Percentiles rank a stretch among this genome's conserved stretches.
Conservation (phyloP, 768 basidiomycete genomes). For the Polyporus arcularius region DNA sequence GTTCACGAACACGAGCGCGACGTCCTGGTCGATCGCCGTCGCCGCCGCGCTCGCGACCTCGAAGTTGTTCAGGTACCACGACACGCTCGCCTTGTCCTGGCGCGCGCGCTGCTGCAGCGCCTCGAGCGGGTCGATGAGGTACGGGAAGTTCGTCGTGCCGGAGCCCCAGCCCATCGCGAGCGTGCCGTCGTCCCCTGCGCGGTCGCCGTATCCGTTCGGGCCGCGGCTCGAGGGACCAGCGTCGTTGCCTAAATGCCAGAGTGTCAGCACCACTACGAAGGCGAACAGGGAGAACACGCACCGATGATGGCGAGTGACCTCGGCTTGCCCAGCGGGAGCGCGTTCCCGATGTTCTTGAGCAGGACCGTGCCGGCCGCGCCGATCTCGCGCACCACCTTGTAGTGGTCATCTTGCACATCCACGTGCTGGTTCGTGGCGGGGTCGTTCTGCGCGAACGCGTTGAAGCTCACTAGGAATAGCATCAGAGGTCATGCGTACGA, state of each 20-base stretch:
- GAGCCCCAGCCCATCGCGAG: slow-evolving; percentile 88
- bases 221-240: slow-evolving; percentile 45
- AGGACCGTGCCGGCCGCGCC: slow-evolving; percentile 75
- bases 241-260: slow-evolving; percentile 39
- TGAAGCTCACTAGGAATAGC: slow-evolving; percentile 57
- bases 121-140: slow-evolving; percentile 78
- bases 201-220: slow-evolving; percentile 50
- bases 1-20: slow-evolving; percentile 74
- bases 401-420: slow-evolving; percentile 72
- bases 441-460: slow-evolving; percentile 57
- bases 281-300: slow-evolving; percentile 33
- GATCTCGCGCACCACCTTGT: slow-evolving; percentile 66
- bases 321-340: slow-evolving; percentile 60
- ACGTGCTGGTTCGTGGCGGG: slow-evolving; percentile 58
- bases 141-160: slow-evolving; percentile 73
- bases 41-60: slow-evolving; percentile 23
- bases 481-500: background rate
- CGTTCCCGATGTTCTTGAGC: slow-evolving; percentile 65
- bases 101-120: slow-evolving; percentile 76
- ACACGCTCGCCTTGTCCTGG: slow-evolving; percentile 39
- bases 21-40: slow-evolving; percentile 54
- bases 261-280: background rate
- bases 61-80: slow-evolving; percentile 29
- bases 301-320: slow-evolving; percentile 64
- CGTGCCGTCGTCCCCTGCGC: slow-evolving; percentile 51